A percentile compares a stretch with the other conserved stretches of the same genome.
phyloP scores from a whole-genome alignment of 129 eudicot genomes.

The Lactuca saligna region DNA sequence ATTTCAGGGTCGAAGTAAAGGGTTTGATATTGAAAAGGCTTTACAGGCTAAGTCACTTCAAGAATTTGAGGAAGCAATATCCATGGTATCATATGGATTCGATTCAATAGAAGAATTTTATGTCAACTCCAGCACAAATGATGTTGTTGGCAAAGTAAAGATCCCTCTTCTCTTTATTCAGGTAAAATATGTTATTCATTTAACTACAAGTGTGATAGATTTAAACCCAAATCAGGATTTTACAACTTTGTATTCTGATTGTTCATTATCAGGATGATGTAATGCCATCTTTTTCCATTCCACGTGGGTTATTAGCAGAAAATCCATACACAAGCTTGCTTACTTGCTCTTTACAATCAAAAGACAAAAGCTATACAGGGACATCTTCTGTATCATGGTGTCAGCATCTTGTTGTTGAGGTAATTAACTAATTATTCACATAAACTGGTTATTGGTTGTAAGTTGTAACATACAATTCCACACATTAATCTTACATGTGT shows the following conservation, averaged over 20 bases:
- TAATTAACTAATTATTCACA: conserved; percentile 26
- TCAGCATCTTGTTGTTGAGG: conserved; percentile 74
- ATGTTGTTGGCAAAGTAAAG: conserved; percentile 66
- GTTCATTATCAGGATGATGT: conserved; percentile 52
- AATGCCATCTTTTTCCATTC: conserved; percentile 64
- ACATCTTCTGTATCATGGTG: conserved; percentile 56
- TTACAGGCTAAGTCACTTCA: conserved; percentile 62
- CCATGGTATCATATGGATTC: conserved; percentile 84
- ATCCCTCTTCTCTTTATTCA: conserved; percentile 90
- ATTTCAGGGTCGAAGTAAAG: conserved; percentile 71
- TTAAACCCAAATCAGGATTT: conserved; percentile 4
- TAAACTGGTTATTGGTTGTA: conserved; percentile 3
- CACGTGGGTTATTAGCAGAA: conserved; percentile 61
- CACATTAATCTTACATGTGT: conserved; percentile 13
- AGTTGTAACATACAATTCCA: background rate
- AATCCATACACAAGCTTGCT: conserved; percentile 90
- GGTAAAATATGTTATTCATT: conserved; percentile 39
- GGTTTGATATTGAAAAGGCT: conserved; percentile 83
- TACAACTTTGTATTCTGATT: conserved; percentile 24
- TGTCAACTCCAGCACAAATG: conserved; percentile 52
- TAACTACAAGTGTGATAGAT: conserved; percentile 5
- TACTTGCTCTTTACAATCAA: conserved; percentile 52
- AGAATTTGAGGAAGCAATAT: conserved; percentile 72
- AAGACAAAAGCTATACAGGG: conserved; percentile 30
- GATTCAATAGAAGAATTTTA: conserved; percentile 70